Evolutionary conservation across 176 grass and related monocot species (phyloP).

Genomic region (Carex scoparia): DNA sequence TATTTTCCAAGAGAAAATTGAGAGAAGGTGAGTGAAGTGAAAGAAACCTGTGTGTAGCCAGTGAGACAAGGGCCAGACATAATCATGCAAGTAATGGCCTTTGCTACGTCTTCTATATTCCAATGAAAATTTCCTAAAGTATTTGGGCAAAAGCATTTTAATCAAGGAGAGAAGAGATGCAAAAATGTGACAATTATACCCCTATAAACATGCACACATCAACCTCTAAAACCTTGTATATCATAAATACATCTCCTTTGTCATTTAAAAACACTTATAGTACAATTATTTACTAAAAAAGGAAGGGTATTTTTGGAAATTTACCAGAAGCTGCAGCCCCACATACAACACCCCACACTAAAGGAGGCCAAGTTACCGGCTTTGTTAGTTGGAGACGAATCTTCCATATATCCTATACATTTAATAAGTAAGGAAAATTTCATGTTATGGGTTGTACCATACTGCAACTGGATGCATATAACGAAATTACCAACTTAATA

Average conservation of each 20-base stretch:
- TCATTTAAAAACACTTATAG: too few species aligned
- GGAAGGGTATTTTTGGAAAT: neutral
- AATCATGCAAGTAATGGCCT: constrained; percentile 93
- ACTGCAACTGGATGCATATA: too few species aligned
- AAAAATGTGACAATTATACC: too few species aligned
- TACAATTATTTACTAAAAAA: neutral
- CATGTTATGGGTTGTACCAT: too few species aligned
- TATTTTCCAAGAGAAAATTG: neutral
- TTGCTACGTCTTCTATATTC: constrained; percentile 87
- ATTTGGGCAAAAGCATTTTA: neutral
- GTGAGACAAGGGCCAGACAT: constrained; percentile 96
- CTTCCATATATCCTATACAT: constrained; percentile 91
- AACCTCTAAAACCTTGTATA: too few species aligned
- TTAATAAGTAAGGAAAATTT: constrained; percentile 2
- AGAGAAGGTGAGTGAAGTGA: neutral
- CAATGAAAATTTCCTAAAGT: constrained; percentile 96
- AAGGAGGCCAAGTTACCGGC: constrained; percentile 92
- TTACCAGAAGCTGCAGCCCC: constrained; percentile 94
- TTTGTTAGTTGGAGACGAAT: constrained; percentile 98
- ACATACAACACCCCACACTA: constrained; percentile 93
- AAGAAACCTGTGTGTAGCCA: constrained; percentile 89
- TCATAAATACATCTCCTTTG: too few species aligned
- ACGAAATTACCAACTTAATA: neutral
- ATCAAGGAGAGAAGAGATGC: too few species aligned
- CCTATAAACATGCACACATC: too few species aligned